These are phyloP conservation scores for Cyberlindnera nakhonratchasimensis DNA, from an alignment of 805 yeast genomes.

Conservation along the genomic window DNA sequence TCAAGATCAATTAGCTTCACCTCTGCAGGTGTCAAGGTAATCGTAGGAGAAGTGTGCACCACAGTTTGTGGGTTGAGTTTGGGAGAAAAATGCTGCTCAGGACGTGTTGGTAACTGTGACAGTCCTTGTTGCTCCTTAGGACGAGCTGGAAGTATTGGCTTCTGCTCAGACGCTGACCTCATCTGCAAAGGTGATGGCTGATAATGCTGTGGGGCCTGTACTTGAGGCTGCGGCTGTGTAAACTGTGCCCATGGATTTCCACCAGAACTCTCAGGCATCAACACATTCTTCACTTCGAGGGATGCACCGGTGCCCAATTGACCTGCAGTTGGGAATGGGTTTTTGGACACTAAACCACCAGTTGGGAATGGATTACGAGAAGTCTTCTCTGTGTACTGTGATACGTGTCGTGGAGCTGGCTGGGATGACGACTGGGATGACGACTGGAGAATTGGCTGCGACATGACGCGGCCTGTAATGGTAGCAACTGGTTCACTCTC, in stretches of 20 bases:
- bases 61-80: neutral
- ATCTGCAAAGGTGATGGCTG: neutral
- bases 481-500: constrained; percentile 4
- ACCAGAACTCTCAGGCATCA: constrained; percentile 21
- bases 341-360: constrained; percentile 7
- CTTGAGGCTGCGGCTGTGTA: neutral
- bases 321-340: constrained; percentile 19
- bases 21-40: constrained; percentile 11
- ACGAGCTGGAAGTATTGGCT: neutral
- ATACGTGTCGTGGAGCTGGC: constrained; percentile 1
- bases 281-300: constrained; percentile 8
- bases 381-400: neutral
- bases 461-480: too few relatives aligned
- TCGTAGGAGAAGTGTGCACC: constrained; percentile 5
- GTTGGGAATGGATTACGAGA: constrained; percentile 26
- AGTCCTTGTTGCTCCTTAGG: constrained; percentile 1
- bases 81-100: constrained; percentile 1
- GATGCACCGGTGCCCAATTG: constrained; percentile 1
- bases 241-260: constrained; percentile 19
- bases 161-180: neutral
- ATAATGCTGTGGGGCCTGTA: neutral
- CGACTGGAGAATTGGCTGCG: neutral
- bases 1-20: constrained; percentile 20
- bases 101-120: neutral
- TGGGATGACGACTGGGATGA: neutral